Percentiles rank a stretch among this genome's conserved stretches.
These are phyloP conservation scores for Limnanthes douglasii DNA, from an alignment of 345 rosid species.

Conservation along the genomic window DNA sequence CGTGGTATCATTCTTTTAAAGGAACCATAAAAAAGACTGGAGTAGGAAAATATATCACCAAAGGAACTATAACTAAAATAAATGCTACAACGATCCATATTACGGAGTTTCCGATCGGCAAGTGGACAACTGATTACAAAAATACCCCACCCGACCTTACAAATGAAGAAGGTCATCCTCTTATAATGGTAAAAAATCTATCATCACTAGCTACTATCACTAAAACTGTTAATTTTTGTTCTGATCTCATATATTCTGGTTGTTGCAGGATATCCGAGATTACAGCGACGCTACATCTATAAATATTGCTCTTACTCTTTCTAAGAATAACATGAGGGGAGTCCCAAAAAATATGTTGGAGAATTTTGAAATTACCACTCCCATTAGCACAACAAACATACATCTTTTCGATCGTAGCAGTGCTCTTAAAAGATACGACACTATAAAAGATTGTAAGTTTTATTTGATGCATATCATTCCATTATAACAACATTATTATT, in stretches of 20 bases:
- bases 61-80: slow-evolving; percentile 53
- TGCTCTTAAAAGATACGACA: slow-evolving; percentile 65
- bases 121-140: slow-evolving; percentile 83
- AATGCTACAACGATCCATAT: slow-evolving; percentile 48
- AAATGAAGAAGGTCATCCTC: slow-evolving; percentile 18
- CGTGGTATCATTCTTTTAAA: slow-evolving; percentile 83
- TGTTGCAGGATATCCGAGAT: slow-evolving; percentile 35
- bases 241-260: too few relatives aligned
- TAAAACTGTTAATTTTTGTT: too few relatives aligned
- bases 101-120: slow-evolving; percentile 79
- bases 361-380: slow-evolving; percentile 52
- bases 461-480: too few relatives aligned
- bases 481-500: too few relatives aligned
- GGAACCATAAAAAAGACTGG: slow-evolving; percentile 75
- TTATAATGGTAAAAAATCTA: too few relatives aligned
- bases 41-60: slow-evolving; percentile 47
- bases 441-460: slow-evolving; percentile 80
- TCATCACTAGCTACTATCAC: too few relatives aligned
- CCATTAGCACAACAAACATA: slow-evolving; percentile 80
- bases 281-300: slow-evolving; percentile 29
- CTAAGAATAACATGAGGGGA: slow-evolving; percentile 44
- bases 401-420: slow-evolving; percentile 69
- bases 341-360: slow-evolving; percentile 76
- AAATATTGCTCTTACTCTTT: slow-evolving; percentile 26
- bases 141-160: slow-evolving; percentile 32